A percentile compares a stretch with the other conserved stretches of the same genome.
phyloP scores from a whole-genome alignment of 768 basidiomycete genomes.

The Pulveroboletus sp. region DNA sequence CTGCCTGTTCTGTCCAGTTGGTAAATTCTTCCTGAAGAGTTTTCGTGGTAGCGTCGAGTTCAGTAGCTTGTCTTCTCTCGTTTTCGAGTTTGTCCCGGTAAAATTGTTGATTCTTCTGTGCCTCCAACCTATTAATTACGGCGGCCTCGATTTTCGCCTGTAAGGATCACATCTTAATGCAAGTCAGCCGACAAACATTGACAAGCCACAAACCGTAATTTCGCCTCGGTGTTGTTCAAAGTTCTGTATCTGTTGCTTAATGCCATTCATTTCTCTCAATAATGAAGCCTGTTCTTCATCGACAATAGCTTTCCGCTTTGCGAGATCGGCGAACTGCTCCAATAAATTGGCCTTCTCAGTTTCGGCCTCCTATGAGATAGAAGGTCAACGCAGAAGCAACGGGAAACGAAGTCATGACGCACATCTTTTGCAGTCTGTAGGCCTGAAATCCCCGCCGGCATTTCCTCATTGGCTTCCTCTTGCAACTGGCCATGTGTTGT shows the following conservation, averaged over 20 bases:
- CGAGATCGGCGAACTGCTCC: slow-evolving; percentile 47
- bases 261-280: slow-evolving; percentile 38
- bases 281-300: slow-evolving; percentile 44
- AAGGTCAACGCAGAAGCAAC: not conserved
- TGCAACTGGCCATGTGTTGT: slow-evolving; percentile 40
- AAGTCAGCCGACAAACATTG: not conserved
- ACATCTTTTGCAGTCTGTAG: slow-evolving; percentile 55
- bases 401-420: slow-evolving; percentile 14
- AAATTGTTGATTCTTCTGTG: slow-evolving; percentile 45
- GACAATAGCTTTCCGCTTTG: slow-evolving; percentile 42
- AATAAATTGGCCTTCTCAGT: slow-evolving; percentile 46
- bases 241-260: slow-evolving; percentile 49
- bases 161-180: not conserved
- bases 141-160: slow-evolving; percentile 51
- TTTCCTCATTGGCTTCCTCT: slow-evolving; percentile 62
- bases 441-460: slow-evolving; percentile 59
- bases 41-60: slow-evolving; percentile 43
- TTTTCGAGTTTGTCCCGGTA: slow-evolving; percentile 51
- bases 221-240: slow-evolving; percentile 43
- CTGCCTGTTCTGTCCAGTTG: slow-evolving; percentile 64
- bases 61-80: slow-evolving; percentile 44
- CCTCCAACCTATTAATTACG: slow-evolving; percentile 44
- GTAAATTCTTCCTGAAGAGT: slow-evolving; percentile 59
- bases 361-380: slow-evolving; percentile 47
- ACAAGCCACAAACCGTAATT: slow-evolving; percentile 40